Base-by-base conservation (phyloP, 495 filamentous ascomycete species). In the Bathelium albidoporum region DNA sequence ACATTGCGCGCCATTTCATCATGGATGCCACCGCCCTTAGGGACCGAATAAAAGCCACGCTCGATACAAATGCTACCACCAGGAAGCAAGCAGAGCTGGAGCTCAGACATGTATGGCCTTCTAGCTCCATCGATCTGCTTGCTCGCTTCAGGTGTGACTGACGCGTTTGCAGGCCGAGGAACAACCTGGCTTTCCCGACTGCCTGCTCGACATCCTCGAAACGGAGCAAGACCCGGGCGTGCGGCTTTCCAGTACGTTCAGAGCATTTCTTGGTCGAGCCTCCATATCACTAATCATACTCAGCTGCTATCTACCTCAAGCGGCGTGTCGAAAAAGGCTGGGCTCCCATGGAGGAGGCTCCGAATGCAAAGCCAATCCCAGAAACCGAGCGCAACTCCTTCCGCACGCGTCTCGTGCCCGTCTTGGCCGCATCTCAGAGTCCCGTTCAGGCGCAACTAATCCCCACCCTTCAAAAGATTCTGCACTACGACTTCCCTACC, bases 241-340 rank as follows among this genome's bases (percentile, higher is more conserved):
- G 63, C 87, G 91, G 70, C 82, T 96, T 36, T 94, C 94, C 60
- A 87, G 94, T 98, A 87, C 66, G 86, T 68, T 62, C 2, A 11
- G 53, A 58, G 64, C 64, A 39, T 34, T 28, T 62, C 43, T 59
- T 55, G 59, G n/a, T 59, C 41, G 34, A 58, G 31, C 39, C 49
- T 32, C 22, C 53, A 34, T 61, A 64, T 71, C 62, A 65, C 64
- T 49, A 32, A 58, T 68, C 58, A 64, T 44, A 58, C 70, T 32
- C 72, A 98, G 94, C 93, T 68, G 95, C 91, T 72, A 88, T 98
- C 64, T 98, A 97, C 76, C 82, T 98, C 71, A 98, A 98, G 80
- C 96, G 97, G 75, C 87, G 92, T 70, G 88, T 96, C 72, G 90
- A 85, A 72, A 87, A 91, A 70, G 91, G 89, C 62, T 98, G 94